These are phyloP conservation scores for Periconia sp. DNA, from an alignment of 2,329 filamentous ascomycete genomes.

Conservation along the genomic window DNA sequence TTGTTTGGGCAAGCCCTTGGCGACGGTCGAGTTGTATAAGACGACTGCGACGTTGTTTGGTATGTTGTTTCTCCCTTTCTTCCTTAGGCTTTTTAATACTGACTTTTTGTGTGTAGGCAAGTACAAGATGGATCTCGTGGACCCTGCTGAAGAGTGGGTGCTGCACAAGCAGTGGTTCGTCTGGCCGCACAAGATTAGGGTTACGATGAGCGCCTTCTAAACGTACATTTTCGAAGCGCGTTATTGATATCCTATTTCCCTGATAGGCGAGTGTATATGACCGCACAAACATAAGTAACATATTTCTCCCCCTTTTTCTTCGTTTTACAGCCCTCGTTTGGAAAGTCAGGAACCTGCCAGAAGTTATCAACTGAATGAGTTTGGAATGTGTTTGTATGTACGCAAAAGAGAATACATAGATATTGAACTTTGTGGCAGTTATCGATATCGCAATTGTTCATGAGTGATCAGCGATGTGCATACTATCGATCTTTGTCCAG, in stretches of 20 bases:
- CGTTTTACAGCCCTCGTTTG: too few relatives aligned
- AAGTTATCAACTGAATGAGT: too few relatives aligned
- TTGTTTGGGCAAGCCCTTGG: constrained; percentile 32
- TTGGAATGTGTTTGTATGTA: too few relatives aligned
- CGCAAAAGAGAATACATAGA: too few relatives aligned
- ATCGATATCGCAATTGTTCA: too few relatives aligned
- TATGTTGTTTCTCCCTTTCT: not conserved
- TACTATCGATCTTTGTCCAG: too few relatives aligned
- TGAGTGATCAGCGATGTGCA: too few relatives aligned
- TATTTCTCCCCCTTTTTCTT: too few relatives aligned
- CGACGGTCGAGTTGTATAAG: constrained; percentile 46
- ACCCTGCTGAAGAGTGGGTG: constrained; percentile 42
- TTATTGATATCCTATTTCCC: not conserved
- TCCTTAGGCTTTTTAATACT: not conserved
- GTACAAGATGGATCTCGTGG: constrained; percentile 38
- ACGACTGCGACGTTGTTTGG: constrained; percentile 54
- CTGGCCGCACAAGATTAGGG: constrained; percentile 37
- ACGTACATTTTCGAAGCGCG: not conserved
- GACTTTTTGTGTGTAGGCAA: not conserved
- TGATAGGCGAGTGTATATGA: too few relatives aligned
- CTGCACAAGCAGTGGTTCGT: constrained; percentile 48
- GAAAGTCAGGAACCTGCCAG: too few relatives aligned
- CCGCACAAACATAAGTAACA: too few relatives aligned
- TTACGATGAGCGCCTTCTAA: constrained; percentile 20
- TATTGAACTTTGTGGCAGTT: too few relatives aligned